Conservation (phyloP, 2,329 filamentous ascomycete species). For the Colletotrichum phormii region DNA sequence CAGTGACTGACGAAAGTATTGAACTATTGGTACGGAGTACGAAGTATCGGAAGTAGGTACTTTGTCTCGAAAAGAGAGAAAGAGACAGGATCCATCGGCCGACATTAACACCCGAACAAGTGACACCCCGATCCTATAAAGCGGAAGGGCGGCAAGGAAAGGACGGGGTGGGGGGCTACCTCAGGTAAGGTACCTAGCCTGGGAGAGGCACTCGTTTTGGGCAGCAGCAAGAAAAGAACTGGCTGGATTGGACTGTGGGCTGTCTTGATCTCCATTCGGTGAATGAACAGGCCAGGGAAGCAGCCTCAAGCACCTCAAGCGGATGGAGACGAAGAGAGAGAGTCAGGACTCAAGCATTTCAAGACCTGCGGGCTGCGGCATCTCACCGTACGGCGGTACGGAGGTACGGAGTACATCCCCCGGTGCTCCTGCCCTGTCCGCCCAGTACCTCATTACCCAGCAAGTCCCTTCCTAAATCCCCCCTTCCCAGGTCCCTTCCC, state of each 20-base stretch:
- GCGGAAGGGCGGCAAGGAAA: conserved; percentile 30
- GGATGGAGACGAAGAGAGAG: neutral
- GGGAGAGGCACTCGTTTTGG: neutral
- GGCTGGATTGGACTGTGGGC: neutral
- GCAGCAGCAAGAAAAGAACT: neutral
- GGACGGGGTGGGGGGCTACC: neutral
- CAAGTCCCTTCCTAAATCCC: neutral
- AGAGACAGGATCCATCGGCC: conserved; percentile 1
- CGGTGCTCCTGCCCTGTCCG: neutral
- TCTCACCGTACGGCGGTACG: neutral
- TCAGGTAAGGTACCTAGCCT: neutral
- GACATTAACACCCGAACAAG: conserved; percentile 14
- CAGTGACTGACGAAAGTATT: neutral
- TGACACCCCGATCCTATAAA: conserved; percentile 8
- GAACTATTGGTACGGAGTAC: neutral
- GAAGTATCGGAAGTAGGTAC: too few relatives aligned
- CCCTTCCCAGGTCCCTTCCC: neutral
- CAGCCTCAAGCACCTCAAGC: neutral
- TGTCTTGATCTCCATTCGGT: neutral
- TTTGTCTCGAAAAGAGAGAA: neutral
- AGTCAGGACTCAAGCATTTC: neutral
- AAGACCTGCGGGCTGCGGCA: neutral
- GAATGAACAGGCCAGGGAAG: neutral
- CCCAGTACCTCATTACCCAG: neutral
- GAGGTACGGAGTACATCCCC: neutral